A percentile compares a stretch with the other conserved stretches of the same genome.
Evolutionary conservation across 2,329 filamentous ascomycete species (phyloP).

Genomic region (Aureobasidium sp.): DNA sequence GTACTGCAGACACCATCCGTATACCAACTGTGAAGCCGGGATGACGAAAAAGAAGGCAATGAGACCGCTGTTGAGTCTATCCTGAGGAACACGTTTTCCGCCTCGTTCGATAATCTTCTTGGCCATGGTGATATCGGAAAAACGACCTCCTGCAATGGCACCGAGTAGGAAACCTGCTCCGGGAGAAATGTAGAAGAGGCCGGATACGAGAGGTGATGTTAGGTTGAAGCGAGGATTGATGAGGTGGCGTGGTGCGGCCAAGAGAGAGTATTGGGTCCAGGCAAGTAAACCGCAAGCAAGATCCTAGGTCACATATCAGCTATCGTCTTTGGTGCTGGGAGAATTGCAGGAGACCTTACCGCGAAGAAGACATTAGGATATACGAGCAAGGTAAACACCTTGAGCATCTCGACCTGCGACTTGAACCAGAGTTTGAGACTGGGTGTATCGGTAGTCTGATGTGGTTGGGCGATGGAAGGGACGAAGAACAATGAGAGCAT

Average conservation of each 20-base stretch:
- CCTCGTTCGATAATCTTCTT: conserved; percentile 51
- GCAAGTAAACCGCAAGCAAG: conserved; percentile 53
- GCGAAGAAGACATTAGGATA: conserved; percentile 61
- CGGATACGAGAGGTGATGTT: conserved; percentile 55
- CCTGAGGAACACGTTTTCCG: conserved; percentile 57
- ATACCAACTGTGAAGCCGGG: conserved; percentile 55
- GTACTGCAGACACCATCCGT: conserved; percentile 55
- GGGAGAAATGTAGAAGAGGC: conserved; percentile 64
- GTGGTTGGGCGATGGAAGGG: conserved; percentile 29
- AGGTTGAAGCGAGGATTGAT: conserved; percentile 64
- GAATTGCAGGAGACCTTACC: conserved; percentile 24
- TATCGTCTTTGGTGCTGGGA: too few relatives aligned
- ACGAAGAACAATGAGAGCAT: conserved; percentile 57
- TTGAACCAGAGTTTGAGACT: conserved; percentile 21
- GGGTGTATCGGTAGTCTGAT: conserved; percentile 2
- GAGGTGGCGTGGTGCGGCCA: conserved; percentile 60
- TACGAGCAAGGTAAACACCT: conserved; percentile 53
- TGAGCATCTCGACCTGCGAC: conserved; percentile 56
- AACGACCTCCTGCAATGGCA: conserved; percentile 60
- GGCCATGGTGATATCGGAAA: conserved; percentile 59
- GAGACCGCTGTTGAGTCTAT: conserved; percentile 54
- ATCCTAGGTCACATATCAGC: neutral
- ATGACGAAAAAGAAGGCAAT: conserved; percentile 48
- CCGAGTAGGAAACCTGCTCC: conserved; percentile 61
- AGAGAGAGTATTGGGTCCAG: conserved; percentile 65